Evolutionary conservation across 2,329 filamentous ascomycete species (phyloP).

Genomic region (Xylariaceae sp.): DNA sequence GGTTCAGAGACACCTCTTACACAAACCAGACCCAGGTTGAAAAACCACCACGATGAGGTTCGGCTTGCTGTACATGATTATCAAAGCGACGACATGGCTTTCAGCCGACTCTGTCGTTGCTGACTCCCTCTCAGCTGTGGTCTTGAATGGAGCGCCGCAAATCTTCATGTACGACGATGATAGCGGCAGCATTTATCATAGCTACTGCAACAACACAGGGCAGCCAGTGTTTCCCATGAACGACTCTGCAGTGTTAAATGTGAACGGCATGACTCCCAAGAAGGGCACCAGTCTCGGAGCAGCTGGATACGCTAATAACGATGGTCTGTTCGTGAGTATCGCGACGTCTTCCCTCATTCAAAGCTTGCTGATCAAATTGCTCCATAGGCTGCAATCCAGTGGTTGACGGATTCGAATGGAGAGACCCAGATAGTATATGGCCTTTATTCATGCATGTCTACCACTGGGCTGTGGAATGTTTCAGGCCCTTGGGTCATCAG

Average conservation of each 20-base stretch:
- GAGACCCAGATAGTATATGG: conserved; percentile 5
- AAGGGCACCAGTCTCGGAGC: conserved; percentile 7
- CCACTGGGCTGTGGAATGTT: conserved; percentile 3
- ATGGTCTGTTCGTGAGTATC: background rate
- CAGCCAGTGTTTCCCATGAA: conserved; percentile 10
- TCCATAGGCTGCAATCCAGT: conserved; percentile 6
- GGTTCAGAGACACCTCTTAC: too few species aligned
- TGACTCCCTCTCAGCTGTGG: background rate
- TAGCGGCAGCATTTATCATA: conserved; percentile 13
- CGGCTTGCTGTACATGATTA: too few species aligned
- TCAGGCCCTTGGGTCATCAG: conserved; percentile 2
- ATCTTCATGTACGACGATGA: conserved; percentile 16
- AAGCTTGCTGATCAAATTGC: background rate
- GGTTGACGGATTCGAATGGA: background rate
- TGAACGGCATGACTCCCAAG: conserved; percentile 3
- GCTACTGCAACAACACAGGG: conserved; percentile 12
- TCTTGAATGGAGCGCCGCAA: conserved; percentile 8
- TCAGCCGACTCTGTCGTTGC: background rate
- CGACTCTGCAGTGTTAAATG: conserved; percentile 3
- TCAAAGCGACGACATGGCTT: background rate
- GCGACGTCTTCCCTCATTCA: too few species aligned
- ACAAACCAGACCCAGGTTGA: too few species aligned
- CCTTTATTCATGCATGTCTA: conserved; percentile 9
- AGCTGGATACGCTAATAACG: conserved; percentile 3
- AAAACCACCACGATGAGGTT: too few species aligned